phyloP scores from a whole-genome alignment of 202 grass and related monocot species.

The Miscanthus sacchariflorus region DNA sequence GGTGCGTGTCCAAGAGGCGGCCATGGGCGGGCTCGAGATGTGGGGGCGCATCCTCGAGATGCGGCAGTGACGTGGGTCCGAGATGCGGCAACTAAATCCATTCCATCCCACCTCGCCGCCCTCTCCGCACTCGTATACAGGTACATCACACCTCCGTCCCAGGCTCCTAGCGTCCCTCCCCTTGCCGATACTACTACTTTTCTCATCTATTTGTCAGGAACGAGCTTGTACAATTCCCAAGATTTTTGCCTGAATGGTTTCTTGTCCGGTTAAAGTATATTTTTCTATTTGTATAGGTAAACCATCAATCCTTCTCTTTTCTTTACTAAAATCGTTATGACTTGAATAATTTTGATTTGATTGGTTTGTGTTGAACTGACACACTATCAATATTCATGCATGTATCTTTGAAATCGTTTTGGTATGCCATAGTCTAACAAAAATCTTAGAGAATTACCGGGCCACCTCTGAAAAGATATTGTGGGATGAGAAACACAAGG shows the following conservation, averaged over 20 bases:
- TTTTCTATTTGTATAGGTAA: background rate
- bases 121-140: too few relatives aligned
- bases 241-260: slow-evolving; percentile 32
- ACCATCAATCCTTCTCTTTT: background rate
- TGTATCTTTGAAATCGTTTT: slow-evolving; percentile 25
- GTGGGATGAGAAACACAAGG: slow-evolving; percentile 94
- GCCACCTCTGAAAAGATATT: slow-evolving; percentile 80
- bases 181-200: background rate
- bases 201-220: slow-evolving; percentile 4
- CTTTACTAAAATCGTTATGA: slow-evolving; percentile 18
- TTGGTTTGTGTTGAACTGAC: slow-evolving; percentile 16
- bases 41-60: too few relatives aligned
- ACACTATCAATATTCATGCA: background rate
- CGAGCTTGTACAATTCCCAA: background rate
- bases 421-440: slow-evolving; percentile 62
- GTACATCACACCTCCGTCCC: too few relatives aligned
- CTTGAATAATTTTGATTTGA: background rate
- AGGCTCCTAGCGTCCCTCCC: too few relatives aligned
- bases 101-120: too few relatives aligned
- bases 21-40: too few relatives aligned
- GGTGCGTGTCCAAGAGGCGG: too few relatives aligned
- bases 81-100: too few relatives aligned
- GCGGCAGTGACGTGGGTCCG: too few relatives aligned
- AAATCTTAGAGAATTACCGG: slow-evolving; percentile 92
- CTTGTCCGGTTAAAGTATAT: background rate